Evolutionary conservation across 345 rosid genomes (phyloP).

Genomic region (Aquilaria malaccensis): DNA sequence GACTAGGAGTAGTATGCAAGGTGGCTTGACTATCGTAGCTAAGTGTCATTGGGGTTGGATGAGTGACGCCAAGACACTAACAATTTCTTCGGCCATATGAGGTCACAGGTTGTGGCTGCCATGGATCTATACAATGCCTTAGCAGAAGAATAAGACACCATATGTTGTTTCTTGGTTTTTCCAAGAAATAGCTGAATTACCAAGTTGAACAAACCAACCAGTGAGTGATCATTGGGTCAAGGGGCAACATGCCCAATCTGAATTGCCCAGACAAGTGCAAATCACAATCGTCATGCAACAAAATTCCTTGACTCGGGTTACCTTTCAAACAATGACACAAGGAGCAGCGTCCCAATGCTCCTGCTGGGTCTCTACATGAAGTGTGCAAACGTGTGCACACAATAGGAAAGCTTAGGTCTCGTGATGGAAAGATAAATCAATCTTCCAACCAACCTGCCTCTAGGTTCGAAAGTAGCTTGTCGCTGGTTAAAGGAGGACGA

Average conservation of each 20-base stretch:
- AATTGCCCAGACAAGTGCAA: not conserved
- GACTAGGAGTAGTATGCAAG: not conserved
- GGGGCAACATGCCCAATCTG: not conserved
- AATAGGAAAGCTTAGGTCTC: not conserved
- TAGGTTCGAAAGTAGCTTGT: not conserved
- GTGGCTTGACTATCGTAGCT: not conserved
- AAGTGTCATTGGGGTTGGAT: not conserved
- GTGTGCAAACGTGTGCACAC: not conserved
- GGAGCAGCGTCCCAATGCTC: not conserved
- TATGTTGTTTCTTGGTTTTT: too few species aligned
- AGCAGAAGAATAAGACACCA: too few species aligned
- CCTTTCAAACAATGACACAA: not conserved
- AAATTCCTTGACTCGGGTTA: not conserved
- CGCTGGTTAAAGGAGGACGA: not conserved
- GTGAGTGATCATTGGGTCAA: not conserved
- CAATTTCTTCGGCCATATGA: not conserved
- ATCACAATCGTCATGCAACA: not conserved
- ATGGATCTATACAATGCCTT: too few species aligned
- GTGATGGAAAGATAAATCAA: slow-evolving; percentile 8
- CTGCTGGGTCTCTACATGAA: slow-evolving; percentile 3
- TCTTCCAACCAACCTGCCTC: slow-evolving; percentile 6
- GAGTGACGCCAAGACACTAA: not conserved
- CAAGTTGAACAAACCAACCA: too few species aligned
- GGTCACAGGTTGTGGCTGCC: too few species aligned
- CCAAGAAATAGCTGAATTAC: too few species aligned